Evolutionary conservation across 768 basidiomycete genomes (phyloP).

Genomic region (Russula griseocarnosa): DNA sequence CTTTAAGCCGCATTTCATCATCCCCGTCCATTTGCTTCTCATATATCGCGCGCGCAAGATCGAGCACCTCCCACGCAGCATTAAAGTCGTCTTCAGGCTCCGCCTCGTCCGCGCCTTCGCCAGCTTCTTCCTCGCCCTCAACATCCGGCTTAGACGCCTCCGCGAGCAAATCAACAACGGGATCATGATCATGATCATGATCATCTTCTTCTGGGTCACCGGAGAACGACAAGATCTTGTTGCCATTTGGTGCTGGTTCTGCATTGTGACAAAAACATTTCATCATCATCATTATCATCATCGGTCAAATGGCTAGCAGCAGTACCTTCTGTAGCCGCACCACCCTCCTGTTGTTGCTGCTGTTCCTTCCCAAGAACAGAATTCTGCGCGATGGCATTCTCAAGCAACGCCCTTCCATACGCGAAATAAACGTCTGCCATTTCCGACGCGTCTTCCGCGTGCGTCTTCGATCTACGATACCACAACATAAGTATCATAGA

Average conservation of each 20-base stretch:
- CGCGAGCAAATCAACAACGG: conserved; percentile 60
- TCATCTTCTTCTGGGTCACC: conserved; percentile 67
- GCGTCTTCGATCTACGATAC: conserved; percentile 57
- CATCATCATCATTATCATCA: neutral
- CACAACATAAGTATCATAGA: neutral
- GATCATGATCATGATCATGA: conserved; percentile 42
- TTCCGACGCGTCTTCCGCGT: conserved; percentile 78
- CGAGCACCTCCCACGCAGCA: conserved; percentile 96
- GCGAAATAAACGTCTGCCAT: conserved; percentile 84
- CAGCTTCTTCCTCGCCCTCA: conserved; percentile 45
- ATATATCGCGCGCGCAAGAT: conserved; percentile 85
- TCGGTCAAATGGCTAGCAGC: neutral
- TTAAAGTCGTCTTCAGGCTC: conserved; percentile 98
- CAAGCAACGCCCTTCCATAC: conserved; percentile 90
- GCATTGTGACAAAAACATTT: neutral
- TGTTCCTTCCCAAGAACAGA: conserved; percentile 90
- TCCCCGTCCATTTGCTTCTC: conserved; percentile 58
- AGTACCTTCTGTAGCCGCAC: conserved; percentile 36
- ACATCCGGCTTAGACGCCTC: conserved; percentile 47
- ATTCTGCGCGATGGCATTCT: conserved; percentile 83
- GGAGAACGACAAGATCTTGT: conserved; percentile 66
- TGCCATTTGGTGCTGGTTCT: conserved; percentile 43
- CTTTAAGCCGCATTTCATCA: conserved; percentile 66
- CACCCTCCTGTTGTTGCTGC: conserved; percentile 42
- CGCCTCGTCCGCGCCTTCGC: conserved; percentile 49